Conservation (phyloP, 192 early-diverging fungal species). For the Coemansia sp. region DNA sequence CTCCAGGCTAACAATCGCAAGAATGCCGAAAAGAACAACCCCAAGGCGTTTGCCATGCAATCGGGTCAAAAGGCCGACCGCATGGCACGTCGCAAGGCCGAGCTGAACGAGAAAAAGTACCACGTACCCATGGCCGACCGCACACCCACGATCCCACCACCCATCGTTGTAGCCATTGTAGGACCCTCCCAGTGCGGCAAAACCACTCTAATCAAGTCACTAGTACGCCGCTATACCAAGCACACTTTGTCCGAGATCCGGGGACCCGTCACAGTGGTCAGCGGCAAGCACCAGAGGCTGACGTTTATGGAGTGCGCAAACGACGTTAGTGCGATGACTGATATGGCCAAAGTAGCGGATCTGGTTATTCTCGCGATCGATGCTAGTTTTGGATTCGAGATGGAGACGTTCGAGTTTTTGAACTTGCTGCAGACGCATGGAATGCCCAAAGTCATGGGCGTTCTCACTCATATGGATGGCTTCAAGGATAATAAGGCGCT, state of each 20-base stretch:
- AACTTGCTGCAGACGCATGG: slow-evolving; percentile 97
- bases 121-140: slow-evolving; percentile 97
- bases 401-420: slow-evolving; percentile 99
- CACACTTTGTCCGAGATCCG: slow-evolving; percentile 89
- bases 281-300: slow-evolving; percentile 90
- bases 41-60: slow-evolving; percentile 74
- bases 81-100: slow-evolving; percentile 78
- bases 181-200: slow-evolving; percentile 95
- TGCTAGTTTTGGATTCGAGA: slow-evolving; percentile 98
- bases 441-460: slow-evolving; percentile 97
- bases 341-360: slow-evolving; percentile 96
- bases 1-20: slow-evolving; percentile 74
- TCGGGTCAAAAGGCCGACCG: slow-evolving; percentile 76
- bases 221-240: slow-evolving; percentile 95
- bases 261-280: slow-evolving; percentile 97
- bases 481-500: slow-evolving; percentile 94
- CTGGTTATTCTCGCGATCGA: slow-evolving; percentile 94
- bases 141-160: slow-evolving; percentile 87
- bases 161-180: slow-evolving; percentile 92
- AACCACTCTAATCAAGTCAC: slow-evolving; percentile 94
- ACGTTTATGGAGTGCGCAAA: slow-evolving; percentile 98
- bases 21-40: slow-evolving; percentile 61
- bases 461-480: slow-evolving; percentile 94
- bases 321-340: slow-evolving; percentile 97
- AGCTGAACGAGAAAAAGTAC: slow-evolving; percentile 85